phyloP scores from a whole-genome alignment of 179 eudicot genomes.

The Kewa caespitosa region DNA sequence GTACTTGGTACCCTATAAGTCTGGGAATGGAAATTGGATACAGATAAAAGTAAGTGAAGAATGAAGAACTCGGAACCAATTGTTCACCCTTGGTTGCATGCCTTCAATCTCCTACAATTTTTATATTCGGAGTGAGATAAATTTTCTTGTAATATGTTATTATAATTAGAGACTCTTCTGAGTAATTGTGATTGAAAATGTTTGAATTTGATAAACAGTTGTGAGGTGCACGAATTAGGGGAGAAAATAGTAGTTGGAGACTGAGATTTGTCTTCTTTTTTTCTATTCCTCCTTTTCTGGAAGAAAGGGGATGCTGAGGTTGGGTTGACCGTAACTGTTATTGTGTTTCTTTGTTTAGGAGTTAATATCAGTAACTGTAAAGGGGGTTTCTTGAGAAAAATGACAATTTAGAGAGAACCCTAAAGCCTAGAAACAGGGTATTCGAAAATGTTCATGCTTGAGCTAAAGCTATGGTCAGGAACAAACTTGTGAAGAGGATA shows the following conservation, averaged over 20 bases:
- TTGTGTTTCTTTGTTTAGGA: neutral
- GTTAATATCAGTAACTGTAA: neutral
- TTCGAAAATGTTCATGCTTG: neutral
- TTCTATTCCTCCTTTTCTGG: neutral
- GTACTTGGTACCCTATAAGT: too few relatives aligned
- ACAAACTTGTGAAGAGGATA: neutral
- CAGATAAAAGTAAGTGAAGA: too few relatives aligned
- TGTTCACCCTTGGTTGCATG: too few relatives aligned
- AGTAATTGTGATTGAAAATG: neutral
- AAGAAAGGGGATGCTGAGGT: neutral
- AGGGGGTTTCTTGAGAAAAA: neutral
- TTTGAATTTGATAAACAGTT: neutral
- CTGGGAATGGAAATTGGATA: too few relatives aligned
- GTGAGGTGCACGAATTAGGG: neutral
- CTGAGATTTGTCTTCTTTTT: neutral
- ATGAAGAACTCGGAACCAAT: too few relatives aligned
- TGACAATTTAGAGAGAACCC: rapidly evolving
- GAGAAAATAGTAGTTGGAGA: neutral
- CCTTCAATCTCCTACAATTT: too few relatives aligned
- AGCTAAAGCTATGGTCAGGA: neutral
- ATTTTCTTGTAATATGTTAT: too few relatives aligned
- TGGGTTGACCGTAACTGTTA: neutral
- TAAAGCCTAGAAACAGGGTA: neutral
- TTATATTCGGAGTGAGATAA: too few relatives aligned
- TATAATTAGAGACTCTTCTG: too few relatives aligned